phyloP scores from a whole-genome alignment of 495 filamentous ascomycete genomes.

The Penicillium cosmopolitanum region DNA sequence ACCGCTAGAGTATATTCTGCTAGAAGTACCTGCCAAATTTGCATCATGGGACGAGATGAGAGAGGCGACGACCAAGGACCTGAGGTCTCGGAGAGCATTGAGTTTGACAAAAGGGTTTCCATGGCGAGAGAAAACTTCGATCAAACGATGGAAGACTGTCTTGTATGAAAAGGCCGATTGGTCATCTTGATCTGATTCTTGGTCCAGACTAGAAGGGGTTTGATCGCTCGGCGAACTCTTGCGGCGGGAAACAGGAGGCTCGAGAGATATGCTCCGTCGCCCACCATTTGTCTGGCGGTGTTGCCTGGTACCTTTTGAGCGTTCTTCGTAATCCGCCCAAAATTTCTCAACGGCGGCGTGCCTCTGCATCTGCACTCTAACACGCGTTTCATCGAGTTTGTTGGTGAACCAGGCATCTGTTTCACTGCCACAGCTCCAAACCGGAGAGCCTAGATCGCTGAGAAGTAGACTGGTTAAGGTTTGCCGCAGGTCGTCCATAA shows the following conservation, averaged over 20 bases:
- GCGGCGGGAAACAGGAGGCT: background rate
- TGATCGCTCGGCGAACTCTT: background rate
- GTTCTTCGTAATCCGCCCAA: conserved; percentile 44
- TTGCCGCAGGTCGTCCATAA: conserved; percentile 76
- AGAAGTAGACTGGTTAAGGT: conserved; percentile 81
- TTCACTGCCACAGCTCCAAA: conserved; percentile 84
- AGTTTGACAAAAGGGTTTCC: conserved; percentile 88
- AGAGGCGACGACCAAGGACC: conserved; percentile 78
- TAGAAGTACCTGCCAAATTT: conserved; percentile 23
- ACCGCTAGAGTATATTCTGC: background rate
- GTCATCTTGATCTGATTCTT: conserved; percentile 4
- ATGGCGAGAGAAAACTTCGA: conserved; percentile 87
- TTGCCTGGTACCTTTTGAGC: conserved; percentile 26
- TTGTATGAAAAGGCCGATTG: conserved; percentile 65
- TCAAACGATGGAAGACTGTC: conserved; percentile 74
- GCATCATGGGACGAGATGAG: conserved; percentile 57
- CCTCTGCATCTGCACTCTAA: conserved; percentile 73
- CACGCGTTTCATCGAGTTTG: conserved; percentile 73
- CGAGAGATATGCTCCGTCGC: conserved; percentile 44
- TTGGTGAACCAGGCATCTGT: conserved; percentile 89
- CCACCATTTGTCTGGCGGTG: conserved; percentile 27
- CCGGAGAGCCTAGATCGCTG: conserved; percentile 84
- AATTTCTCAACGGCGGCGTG: conserved; percentile 54
- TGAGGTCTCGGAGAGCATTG: conserved; percentile 79
- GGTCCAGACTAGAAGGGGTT: background rate